phyloP scores from a whole-genome alignment of 2,329 filamentous ascomycete genomes.

The Neofusicoccum cordaticola region DNA sequence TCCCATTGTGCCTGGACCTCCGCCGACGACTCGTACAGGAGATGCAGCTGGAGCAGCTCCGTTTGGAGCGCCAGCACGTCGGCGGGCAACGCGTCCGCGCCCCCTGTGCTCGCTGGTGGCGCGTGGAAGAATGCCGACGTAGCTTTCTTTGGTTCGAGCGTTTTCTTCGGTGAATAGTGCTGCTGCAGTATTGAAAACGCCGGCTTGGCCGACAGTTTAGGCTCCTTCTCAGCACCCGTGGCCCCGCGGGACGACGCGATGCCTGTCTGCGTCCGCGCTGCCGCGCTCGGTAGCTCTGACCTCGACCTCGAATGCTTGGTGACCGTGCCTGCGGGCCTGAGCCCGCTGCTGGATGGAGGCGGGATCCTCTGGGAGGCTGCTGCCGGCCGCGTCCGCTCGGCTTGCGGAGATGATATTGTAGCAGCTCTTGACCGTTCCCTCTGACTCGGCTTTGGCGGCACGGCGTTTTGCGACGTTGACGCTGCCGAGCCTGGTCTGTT shows the following conservation, averaged over 20 bases:
- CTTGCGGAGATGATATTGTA: background rate
- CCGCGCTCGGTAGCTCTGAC: slow-evolving; percentile 1
- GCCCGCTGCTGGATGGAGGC: background rate
- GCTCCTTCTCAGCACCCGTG: background rate
- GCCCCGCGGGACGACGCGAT: background rate
- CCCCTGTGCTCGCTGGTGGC: slow-evolving; percentile 18
- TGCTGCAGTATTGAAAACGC: slow-evolving; percentile 39
- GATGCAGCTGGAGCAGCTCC: slow-evolving; percentile 37
- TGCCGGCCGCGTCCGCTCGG: slow-evolving; percentile 3
- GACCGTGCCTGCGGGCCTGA: background rate
- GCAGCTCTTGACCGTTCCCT: slow-evolving; percentile 9
- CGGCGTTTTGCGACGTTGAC: background rate
- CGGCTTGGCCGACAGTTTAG: slow-evolving; percentile 20
- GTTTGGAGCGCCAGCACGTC: slow-evolving; percentile 35
- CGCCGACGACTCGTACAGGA: slow-evolving; percentile 31
- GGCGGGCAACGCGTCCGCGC: slow-evolving; percentile 23
- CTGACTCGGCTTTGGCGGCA: background rate
- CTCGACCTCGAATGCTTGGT: slow-evolving; percentile 8
- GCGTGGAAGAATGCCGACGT: slow-evolving; percentile 36
- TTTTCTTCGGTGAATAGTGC: slow-evolving; percentile 40
- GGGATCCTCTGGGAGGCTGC: background rate
- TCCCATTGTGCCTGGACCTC: slow-evolving; percentile 31
- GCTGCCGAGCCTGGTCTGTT: slow-evolving; percentile 2
- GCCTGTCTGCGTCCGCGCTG: background rate
- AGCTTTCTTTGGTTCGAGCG: slow-evolving; percentile 21